Conservation (phyloP, 306 rosid genomes). For the Vigna mungo region DNA sequence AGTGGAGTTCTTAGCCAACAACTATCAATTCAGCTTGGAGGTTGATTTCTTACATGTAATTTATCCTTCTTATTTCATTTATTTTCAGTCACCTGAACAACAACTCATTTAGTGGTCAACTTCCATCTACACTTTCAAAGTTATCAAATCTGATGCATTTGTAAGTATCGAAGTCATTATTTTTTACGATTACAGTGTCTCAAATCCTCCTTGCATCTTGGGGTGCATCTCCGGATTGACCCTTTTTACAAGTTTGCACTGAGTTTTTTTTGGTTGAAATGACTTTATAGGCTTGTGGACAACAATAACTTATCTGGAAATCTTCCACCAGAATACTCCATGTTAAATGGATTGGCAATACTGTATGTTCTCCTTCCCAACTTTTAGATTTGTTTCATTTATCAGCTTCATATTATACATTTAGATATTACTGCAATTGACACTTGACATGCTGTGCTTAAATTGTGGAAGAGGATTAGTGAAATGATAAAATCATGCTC, state of each 20-base stretch:
- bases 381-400: slow-evolving; percentile 35
- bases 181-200: slow-evolving; percentile 26
- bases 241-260: slow-evolving; percentile 29
- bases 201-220: background rate
- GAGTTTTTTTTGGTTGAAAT: slow-evolving; percentile 41
- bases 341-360: slow-evolving; percentile 49
- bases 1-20: slow-evolving; percentile 47
- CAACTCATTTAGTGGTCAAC: slow-evolving; percentile 69
- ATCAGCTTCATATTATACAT: background rate
- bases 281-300: slow-evolving; percentile 66
- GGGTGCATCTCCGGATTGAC: slow-evolving; percentile 23
- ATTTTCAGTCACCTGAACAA: slow-evolving; percentile 72
- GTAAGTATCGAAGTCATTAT: slow-evolving; percentile 54
- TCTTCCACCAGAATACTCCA: slow-evolving; percentile 66
- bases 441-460: slow-evolving; percentile 28
- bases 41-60: slow-evolving; percentile 40
- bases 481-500: slow-evolving; percentile 12
- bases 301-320: slow-evolving; percentile 61
- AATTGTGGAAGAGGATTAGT: slow-evolving; percentile 29
- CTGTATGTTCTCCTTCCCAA: slow-evolving; percentile 53
- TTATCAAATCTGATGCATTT: slow-evolving; percentile 56
- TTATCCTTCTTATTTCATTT: slow-evolving; percentile 39
- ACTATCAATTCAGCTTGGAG: slow-evolving; percentile 28
- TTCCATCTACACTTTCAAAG: slow-evolving; percentile 58
- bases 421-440: slow-evolving; percentile 15